Evolutionary conservation across 345 rosid species (phyloP), one percentile per base, ranked within the genome.

Genomic region (Adansonia digitata): DNA sequence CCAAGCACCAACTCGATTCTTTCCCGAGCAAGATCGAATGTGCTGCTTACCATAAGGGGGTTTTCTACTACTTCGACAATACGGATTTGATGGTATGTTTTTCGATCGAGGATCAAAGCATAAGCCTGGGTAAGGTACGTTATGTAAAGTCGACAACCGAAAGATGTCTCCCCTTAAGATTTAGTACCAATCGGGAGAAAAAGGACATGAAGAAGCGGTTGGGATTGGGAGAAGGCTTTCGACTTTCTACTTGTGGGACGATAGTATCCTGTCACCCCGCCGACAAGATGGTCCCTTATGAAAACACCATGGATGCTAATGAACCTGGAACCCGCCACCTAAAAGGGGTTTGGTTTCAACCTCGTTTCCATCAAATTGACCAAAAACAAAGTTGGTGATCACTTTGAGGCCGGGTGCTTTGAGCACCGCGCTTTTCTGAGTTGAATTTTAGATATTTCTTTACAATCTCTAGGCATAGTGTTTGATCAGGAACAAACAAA

Each of bases 311-410:
- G 27, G n/a, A 26, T 11, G 27, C 72, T 56, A 17, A 37, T 37
- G 59, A 53, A 48, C 56, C 69, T 27, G 64, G 13, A 29, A n/a
- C 40, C 49, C 39, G 27, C 4, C 10, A 2, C 39, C 49, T 64
- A 2, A 78, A 69, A 62, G 84, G 84, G 42, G 75, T 78, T 0
- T 79, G 85, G 85, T 24, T 81, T 27, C 70, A 72, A 42, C 84
- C 84, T n/a, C 77, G 81, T 39, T 81, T 75, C 79, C 48, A 55
- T 24, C 67, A 62, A 13, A 42, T 81, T 66, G 27, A 74, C 3
- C 39, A 22, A 20, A 61, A 48, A 2, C 63, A 64, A 22, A 63
- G 51, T 18, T 74, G 84, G 84, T 74, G 59, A 56, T 9, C 15
- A 18, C 45, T 18, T 17, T 24, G 14, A 2, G 22, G n/a, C n/a